phyloP scores from a whole-genome alignment of 257 asterid species.

The Solanum chilense region DNA sequence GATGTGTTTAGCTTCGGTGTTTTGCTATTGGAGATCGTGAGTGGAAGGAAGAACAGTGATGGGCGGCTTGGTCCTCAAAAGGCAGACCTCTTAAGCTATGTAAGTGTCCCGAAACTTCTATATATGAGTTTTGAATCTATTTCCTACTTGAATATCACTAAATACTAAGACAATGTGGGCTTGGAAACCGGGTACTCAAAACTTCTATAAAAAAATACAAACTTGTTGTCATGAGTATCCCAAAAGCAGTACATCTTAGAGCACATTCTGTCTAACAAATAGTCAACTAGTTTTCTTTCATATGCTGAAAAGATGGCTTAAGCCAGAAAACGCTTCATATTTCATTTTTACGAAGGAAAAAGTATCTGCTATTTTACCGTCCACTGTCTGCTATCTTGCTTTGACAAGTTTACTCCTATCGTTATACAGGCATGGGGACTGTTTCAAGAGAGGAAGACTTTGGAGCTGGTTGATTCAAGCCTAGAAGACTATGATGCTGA shows the following conservation, averaged over 20 bases:
- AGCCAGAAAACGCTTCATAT: background rate
- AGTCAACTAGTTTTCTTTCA: background rate
- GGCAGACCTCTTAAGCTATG: constrained; percentile 66
- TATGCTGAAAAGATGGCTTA: background rate
- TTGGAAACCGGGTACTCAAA: background rate
- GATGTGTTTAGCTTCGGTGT: constrained; percentile 84
- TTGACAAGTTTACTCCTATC: background rate
- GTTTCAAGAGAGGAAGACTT: constrained; percentile 29
- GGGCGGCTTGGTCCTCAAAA: constrained; percentile 33
- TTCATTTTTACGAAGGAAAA: background rate
- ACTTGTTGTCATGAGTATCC: background rate
- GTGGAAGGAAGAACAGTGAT: constrained; percentile 68
- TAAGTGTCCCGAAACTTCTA: constrained; percentile 20
- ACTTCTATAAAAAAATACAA: background rate
- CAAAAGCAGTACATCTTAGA: background rate
- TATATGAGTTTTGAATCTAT: background rate
- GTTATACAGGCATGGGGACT: constrained; percentile 49
- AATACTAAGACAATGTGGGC: background rate
- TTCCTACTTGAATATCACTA: background rate
- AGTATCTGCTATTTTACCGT: background rate
- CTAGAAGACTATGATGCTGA: constrained; percentile 27
- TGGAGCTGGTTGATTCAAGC: constrained; percentile 43
- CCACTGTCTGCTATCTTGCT: background rate
- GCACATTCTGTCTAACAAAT: background rate
- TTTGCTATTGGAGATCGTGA: constrained; percentile 68